A percentile compares a stretch with the other conserved stretches of the same genome.
These are phyloP conservation scores for Pisolithus microcarpus DNA, from an alignment of 768 basidiomycete genomes.

Conservation along the genomic window DNA sequence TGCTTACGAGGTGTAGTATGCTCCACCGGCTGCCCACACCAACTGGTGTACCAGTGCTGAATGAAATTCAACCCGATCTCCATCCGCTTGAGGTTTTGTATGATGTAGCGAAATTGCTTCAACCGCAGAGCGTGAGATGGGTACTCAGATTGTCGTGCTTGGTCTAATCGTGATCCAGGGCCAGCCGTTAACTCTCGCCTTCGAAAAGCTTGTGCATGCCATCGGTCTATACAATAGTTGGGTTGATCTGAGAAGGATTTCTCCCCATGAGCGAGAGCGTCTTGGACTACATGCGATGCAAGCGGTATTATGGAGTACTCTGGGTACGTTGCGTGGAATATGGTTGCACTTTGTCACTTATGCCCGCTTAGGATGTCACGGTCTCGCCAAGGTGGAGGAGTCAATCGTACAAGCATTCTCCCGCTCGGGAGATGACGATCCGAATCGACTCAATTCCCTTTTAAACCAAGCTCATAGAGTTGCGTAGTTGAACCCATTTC, in stretches of 20 bases:
- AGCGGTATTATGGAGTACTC: slow-evolving; percentile 61
- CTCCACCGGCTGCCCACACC: slow-evolving; percentile 57
- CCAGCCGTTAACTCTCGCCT: slow-evolving; percentile 64
- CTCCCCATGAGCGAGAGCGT: slow-evolving; percentile 50
- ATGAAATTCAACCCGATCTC: slow-evolving; percentile 69
- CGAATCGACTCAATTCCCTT: slow-evolving; percentile 51
- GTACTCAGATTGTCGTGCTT: neutral
- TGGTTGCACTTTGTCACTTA: slow-evolving; percentile 6
- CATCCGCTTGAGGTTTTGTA: slow-evolving; percentile 72
- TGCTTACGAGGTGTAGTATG: slow-evolving; percentile 38
- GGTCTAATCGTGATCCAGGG: slow-evolving; percentile 35
- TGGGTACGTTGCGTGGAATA: slow-evolving; percentile 38
- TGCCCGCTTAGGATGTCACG: slow-evolving; percentile 48
- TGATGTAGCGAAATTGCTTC: slow-evolving; percentile 71
- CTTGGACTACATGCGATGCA: slow-evolving; percentile 72
- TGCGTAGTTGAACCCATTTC: slow-evolving; percentile 9
- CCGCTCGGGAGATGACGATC: slow-evolving; percentile 48
- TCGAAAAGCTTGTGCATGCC: slow-evolving; percentile 61
- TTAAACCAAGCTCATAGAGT: slow-evolving; percentile 70
- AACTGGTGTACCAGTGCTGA: slow-evolving; percentile 45
- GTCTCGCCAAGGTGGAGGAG: slow-evolving; percentile 60
- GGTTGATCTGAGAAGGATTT: slow-evolving; percentile 48
- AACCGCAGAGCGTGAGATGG: slow-evolving; percentile 49
- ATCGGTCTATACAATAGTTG: slow-evolving; percentile 66
- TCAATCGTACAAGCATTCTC: slow-evolving; percentile 64